A percentile compares a stretch with the other conserved stretches of the same genome.
Conservation (phyloP, 768 basidiomycete genomes). For the Amyloporia xantha region DNA sequence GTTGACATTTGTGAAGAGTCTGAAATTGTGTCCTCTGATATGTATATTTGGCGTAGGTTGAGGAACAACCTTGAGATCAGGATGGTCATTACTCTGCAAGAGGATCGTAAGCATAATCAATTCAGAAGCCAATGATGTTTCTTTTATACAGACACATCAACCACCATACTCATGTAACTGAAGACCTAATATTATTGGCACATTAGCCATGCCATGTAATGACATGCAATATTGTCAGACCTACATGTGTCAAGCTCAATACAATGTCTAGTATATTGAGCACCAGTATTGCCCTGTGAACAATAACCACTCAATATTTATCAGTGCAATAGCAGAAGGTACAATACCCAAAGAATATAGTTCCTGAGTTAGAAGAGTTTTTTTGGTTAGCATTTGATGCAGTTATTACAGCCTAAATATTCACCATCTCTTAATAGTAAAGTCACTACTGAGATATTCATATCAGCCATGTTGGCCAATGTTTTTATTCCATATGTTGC, state of each 20-base stretch:
- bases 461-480: background rate
- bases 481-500: background rate
- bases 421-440: background rate
- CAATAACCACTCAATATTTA: too few relatives aligned
- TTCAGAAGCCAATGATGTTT: background rate
- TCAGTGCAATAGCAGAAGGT: background rate
- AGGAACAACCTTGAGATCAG: background rate
- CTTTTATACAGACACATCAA: background rate
- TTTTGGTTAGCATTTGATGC: background rate
- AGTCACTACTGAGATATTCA: background rate
- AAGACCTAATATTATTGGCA: too few relatives aligned
- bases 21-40: background rate
- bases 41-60: background rate
- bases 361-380: too few relatives aligned
- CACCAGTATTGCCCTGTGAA: background rate
- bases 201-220: too few relatives aligned
- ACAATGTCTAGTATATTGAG: background rate
- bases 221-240: too few relatives aligned
- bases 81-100: background rate
- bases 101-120: background rate
- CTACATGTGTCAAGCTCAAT: background rate
- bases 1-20: background rate
- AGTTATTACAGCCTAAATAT: background rate
- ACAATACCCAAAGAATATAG: background rate
- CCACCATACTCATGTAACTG: background rate